Conservation (phyloP, 768 basidiomycete species). For the Filobasidium floriforme region DNA sequence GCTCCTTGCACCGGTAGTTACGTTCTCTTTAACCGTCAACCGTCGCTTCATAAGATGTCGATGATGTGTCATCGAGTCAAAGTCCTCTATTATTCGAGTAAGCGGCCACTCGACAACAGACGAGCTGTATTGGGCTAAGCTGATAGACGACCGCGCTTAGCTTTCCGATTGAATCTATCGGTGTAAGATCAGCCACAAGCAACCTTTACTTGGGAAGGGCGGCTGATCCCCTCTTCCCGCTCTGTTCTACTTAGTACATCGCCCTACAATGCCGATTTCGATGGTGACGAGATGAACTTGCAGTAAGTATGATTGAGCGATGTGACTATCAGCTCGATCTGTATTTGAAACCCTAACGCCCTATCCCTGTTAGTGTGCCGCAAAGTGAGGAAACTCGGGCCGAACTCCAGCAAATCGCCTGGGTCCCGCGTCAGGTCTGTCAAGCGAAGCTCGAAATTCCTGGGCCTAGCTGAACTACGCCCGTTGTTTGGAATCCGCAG, state of each 20-base stretch:
- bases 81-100: conserved; percentile 95
- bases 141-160: conserved; percentile 45
- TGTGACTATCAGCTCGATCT: neutral
- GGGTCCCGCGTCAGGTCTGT: conserved; percentile 87
- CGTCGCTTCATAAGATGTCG: conserved; percentile 98
- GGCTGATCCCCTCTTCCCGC: neutral
- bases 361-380: conserved; percentile 59
- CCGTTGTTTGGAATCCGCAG: conserved; percentile 46
- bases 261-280: conserved; percentile 99
- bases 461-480: conserved; percentile 1
- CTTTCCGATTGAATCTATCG: conserved; percentile 94
- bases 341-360: neutral
- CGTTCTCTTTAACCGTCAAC: conserved; percentile 96
- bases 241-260: conserved; percentile 57
- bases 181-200: conserved; percentile 57
- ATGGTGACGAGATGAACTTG: conserved; percentile 99
- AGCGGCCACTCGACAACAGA: conserved; percentile 42
- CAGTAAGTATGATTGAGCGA: conserved; percentile 60
- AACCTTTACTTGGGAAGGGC: neutral
- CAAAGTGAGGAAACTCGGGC: conserved; percentile 98
- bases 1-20: conserved; percentile 50
- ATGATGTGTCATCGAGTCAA: conserved; percentile 99
- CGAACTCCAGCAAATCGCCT: conserved; percentile 94
- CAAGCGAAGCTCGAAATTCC: neutral
- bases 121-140: neutral